phyloP scores from a whole-genome alignment of 371 early-diverging fungal genomes.

The Catenaria anguillulae region DNA sequence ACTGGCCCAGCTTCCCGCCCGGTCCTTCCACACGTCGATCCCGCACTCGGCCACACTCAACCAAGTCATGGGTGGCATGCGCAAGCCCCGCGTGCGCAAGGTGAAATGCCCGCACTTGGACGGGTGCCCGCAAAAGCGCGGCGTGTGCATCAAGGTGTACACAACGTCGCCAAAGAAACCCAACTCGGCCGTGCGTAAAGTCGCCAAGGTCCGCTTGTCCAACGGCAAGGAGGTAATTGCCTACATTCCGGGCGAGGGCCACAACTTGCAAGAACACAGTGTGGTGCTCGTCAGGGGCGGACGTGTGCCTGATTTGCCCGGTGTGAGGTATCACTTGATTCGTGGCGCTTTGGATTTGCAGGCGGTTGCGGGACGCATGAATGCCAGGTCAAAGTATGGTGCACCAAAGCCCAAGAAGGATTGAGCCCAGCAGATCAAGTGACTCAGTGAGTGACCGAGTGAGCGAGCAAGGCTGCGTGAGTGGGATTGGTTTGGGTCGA shows the following conservation, averaged over 20 bases:
- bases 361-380: constrained; percentile 74
- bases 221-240: constrained; percentile 78
- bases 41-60: constrained; percentile 64
- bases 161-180: constrained; percentile 86
- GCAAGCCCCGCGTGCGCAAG: constrained; percentile 48
- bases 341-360: constrained; percentile 88
- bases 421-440: too few species aligned
- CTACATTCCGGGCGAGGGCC: constrained; percentile 96
- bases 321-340: constrained; percentile 86
- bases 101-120: constrained; percentile 80
- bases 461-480: too few species aligned
- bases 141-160: constrained; percentile 89
- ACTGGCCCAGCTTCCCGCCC: too few species aligned
- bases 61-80: constrained; percentile 78
- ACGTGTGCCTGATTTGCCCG: constrained; percentile 91
- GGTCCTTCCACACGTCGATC: not conserved
- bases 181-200: constrained; percentile 80
- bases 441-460: too few species aligned
- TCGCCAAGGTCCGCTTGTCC: constrained; percentile 66
- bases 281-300: constrained; percentile 85
- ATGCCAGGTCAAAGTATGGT: constrained; percentile 85
- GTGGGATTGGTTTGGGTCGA: too few species aligned
- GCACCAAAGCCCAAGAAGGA: constrained; percentile 45
- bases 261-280: constrained; percentile 92
- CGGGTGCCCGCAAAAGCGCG: constrained; percentile 72